Conservation (phyloP, 176 grass and related monocot genomes). For the Triticum aestivum region DNA sequence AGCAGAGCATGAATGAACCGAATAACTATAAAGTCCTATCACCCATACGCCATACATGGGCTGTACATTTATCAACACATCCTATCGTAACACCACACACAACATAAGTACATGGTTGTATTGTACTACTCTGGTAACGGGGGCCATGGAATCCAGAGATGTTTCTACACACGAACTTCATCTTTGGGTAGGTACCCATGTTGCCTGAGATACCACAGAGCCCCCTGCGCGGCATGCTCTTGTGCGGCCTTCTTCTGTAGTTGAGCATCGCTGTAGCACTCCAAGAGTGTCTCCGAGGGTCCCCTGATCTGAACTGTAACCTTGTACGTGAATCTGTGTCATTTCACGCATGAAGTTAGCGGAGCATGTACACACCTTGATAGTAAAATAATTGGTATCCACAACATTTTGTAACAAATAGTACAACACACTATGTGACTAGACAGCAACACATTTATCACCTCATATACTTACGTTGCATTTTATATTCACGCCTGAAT, state of each 20-base stretch:
- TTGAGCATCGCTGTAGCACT: slow-evolving; percentile 69
- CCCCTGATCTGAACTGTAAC: slow-evolving; percentile 56
- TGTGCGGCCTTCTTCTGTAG: slow-evolving; percentile 67
- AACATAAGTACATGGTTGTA: background rate
- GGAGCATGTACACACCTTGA: background rate
- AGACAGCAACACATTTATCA: background rate
- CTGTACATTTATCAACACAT: slow-evolving; percentile 5
- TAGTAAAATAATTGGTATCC: background rate
- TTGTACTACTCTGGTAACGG: background rate
- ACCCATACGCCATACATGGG: background rate
- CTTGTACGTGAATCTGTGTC: slow-evolving; percentile 83
- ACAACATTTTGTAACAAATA: background rate
- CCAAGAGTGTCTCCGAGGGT: slow-evolving; percentile 32
- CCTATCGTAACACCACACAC: background rate
- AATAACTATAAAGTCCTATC: background rate
- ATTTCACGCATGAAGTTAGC: slow-evolving; percentile 24
- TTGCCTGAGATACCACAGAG: slow-evolving; percentile 71
- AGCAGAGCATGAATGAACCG: background rate
- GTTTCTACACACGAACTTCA: background rate
- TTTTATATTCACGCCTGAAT: background rate
- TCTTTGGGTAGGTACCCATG: slow-evolving; percentile 46
- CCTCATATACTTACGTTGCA: background rate
- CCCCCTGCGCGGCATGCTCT: slow-evolving; percentile 78
- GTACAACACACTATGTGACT: background rate
- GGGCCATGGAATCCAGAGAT: background rate